Conservation (phyloP, 2,329 filamentous ascomycete genomes). For the Calonectria pauciramosa region DNA sequence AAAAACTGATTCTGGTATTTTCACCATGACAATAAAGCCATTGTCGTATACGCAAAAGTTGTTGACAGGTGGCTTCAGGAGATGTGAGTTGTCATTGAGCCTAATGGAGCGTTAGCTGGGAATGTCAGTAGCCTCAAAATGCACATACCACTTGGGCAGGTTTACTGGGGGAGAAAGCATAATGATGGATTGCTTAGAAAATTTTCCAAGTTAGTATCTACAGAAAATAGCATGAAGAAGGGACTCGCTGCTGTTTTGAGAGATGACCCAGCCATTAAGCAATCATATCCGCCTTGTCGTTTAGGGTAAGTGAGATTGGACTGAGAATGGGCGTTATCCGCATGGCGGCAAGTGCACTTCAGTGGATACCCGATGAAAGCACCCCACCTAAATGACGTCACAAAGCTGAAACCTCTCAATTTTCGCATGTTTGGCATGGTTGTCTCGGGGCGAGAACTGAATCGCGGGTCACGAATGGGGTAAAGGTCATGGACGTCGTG, state of each 20-base stretch:
- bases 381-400: not conserved
- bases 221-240: not conserved
- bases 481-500: not conserved
- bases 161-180: slow-evolving; percentile 69
- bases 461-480: not conserved
- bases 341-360: not conserved
- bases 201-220: not conserved
- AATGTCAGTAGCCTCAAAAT: not conserved
- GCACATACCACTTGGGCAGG: slow-evolving; percentile 69
- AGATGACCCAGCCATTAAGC: not conserved
- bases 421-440: not conserved
- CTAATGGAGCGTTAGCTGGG: slow-evolving; percentile 58
- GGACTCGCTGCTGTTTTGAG: not conserved
- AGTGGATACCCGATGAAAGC: not conserved
- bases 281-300: not conserved
- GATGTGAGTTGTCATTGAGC: slow-evolving; percentile 91
- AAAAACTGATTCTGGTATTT: too few species aligned
- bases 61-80: slow-evolving; percentile 94
- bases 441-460: too few species aligned
- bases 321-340: not conserved
- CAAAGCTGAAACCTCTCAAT: not conserved
- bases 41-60: slow-evolving; percentile 97
- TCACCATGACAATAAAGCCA: slow-evolving; percentile 86
- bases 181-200: not conserved
- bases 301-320: not conserved